Evolutionary conservation across 768 basidiomycete genomes (phyloP).

Genomic region (Terana coerulea): DNA sequence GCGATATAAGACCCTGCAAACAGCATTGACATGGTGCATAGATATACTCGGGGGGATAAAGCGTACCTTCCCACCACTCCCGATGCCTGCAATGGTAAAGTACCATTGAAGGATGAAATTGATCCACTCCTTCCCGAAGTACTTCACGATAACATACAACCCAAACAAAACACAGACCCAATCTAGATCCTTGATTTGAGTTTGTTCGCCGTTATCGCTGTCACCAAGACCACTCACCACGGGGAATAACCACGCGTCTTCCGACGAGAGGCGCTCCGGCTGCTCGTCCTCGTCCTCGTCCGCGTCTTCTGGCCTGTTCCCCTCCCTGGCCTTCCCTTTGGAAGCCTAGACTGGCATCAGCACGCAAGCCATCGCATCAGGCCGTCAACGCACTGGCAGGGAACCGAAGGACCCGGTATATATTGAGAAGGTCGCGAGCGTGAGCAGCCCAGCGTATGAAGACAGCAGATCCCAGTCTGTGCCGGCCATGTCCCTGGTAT

Average conservation of each 20-base stretch:
- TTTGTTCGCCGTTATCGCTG: too few relatives aligned
- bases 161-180: constrained; percentile 69
- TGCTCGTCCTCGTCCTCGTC: constrained; percentile 58
- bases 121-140: constrained; percentile 76
- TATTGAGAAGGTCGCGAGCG: constrained; percentile 61
- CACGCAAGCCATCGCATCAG: constrained; percentile 1
- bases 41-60: background rate
- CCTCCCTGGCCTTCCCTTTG: constrained; percentile 12
- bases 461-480: constrained; percentile 57
- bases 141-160: constrained; percentile 68
- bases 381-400: constrained; percentile 49
- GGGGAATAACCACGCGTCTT: constrained; percentile 74
- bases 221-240: constrained; percentile 51
- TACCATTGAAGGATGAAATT: constrained; percentile 79
- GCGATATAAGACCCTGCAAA: constrained; percentile 46
- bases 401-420: constrained; percentile 70
- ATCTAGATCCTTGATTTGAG: constrained; percentile 39
- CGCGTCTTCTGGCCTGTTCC: constrained; percentile 27
- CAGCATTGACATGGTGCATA: background rate
- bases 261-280: constrained; percentile 57
- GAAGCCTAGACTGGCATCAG: constrained; percentile 12
- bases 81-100: constrained; percentile 61
- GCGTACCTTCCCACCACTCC: constrained; percentile 66
- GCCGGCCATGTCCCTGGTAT: background rate
- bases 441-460: constrained; percentile 66